These are phyloP conservation scores for Haplographium delicatum DNA, from an alignment of 495 filamentous ascomycete genomes.

Conservation along the genomic window DNA sequence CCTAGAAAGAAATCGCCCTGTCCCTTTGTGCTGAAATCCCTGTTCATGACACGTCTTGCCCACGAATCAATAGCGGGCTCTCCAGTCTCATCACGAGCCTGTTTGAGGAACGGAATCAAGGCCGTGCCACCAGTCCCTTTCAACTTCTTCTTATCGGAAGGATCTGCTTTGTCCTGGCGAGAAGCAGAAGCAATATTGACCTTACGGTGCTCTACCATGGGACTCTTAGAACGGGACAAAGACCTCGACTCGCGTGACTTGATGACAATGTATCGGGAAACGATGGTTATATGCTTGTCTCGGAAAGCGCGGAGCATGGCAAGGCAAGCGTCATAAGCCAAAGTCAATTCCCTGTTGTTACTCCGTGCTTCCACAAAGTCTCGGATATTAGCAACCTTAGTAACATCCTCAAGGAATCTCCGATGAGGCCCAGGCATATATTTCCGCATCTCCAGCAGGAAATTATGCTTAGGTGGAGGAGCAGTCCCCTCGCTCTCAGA, in stretches of 20 bases:
- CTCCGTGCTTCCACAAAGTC: constrained; percentile 67
- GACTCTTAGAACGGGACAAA: constrained; percentile 35
- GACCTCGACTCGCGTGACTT: constrained; percentile 53
- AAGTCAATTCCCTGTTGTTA: constrained; percentile 56
- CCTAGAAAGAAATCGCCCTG: constrained; percentile 54
- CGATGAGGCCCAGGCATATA: constrained; percentile 97
- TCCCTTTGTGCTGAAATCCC: constrained; percentile 33
- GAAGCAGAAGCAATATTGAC: constrained; percentile 64
- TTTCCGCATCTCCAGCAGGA: constrained; percentile 90
- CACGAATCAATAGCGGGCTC: constrained; percentile 85
- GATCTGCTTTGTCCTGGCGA: constrained; percentile 37
- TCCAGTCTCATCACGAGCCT: constrained; percentile 91
- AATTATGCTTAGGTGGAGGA: constrained; percentile 67
- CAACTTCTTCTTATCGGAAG: constrained; percentile 47
- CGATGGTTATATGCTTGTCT: constrained; percentile 94
- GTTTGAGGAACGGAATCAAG: constrained; percentile 89
- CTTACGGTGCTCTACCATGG: constrained; percentile 34
- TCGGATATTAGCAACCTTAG: constrained; percentile 79
- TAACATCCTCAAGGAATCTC: constrained; percentile 78
- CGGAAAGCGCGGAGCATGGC: constrained; percentile 85
- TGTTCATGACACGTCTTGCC: constrained; percentile 69
- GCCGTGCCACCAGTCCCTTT: constrained; percentile 91
- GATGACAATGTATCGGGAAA: constrained; percentile 91
- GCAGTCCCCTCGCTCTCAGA: constrained; percentile 46
- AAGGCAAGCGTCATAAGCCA: constrained; percentile 87